Percentiles rank a stretch among this genome's conserved stretches.
Evolutionary conservation across 75 land plant species (phyloP).

Genomic region (Isoetes taiwanensis): DNA sequence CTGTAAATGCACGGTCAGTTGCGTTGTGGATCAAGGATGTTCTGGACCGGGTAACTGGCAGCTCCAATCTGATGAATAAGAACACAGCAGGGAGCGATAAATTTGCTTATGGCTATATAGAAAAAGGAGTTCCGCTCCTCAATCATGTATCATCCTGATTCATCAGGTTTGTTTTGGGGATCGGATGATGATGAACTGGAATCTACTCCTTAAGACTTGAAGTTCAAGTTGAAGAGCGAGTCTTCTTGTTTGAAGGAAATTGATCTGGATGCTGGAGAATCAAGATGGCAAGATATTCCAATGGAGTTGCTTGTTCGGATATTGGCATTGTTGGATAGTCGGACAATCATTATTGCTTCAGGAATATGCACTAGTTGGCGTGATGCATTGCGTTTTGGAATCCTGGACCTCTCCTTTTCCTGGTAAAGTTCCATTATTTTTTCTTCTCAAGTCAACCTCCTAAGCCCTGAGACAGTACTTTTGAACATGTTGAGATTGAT

Average conservation of each 20-base stretch:
- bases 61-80: too few relatives aligned
- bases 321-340: conserved; percentile 53
- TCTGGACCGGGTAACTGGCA: too few relatives aligned
- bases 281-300: conserved; percentile 84
- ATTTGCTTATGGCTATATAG: too few relatives aligned
- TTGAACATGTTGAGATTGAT: too few relatives aligned
- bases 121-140: too few relatives aligned
- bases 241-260: too few relatives aligned
- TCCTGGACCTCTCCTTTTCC: conserved; percentile 57
- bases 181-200: conserved; percentile 28
- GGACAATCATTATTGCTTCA: conserved; percentile 47
- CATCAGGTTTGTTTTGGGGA: conserved; percentile 16
- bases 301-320: conserved; percentile 73
- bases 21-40: too few relatives aligned
- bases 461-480: too few relatives aligned
- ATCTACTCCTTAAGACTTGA: conserved; percentile 17
- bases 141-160: too few relatives aligned
- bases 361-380: conserved; percentile 95
- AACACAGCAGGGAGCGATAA: too few relatives aligned
- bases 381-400: conserved; percentile 54
- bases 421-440: conserved; percentile 33
- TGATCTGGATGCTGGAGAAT: conserved; percentile 6
- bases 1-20: too few relatives aligned
- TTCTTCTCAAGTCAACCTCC: too few relatives aligned
- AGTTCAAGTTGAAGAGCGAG: conserved; percentile 21